Base-by-base conservation (phyloP, 2,329 filamentous ascomycete genomes). In the Fusarium concolor region DNA sequence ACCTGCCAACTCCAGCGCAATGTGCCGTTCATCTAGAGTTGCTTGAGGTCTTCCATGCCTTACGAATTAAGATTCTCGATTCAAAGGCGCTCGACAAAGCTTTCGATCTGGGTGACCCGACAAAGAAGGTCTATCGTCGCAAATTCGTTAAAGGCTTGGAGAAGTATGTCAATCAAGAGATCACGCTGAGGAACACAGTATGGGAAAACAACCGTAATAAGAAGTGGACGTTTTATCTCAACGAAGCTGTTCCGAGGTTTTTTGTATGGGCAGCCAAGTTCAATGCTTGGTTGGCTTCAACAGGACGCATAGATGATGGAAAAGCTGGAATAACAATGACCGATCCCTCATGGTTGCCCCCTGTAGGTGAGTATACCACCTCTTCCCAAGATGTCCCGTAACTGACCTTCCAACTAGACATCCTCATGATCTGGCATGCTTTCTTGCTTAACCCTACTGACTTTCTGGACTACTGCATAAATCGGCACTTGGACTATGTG, bases 11-110 rank as follows among this genome's bases (percentile, higher is more conserved):
- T n/a, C 44, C 39, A 35, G 44, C 43, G 45, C 65, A 76, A 42
- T 88, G 86, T 67, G 83, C 86, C 20, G 83, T 83, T 3, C 88
- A 90, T 75, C 79, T 90, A 12, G 87, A 89, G 72, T 78, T 90
- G 3, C 79, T 90, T 4, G 84, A 89, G 62, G 82, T 82, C 10
- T 82, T 90, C 42, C 82, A 86, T 45, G 81, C 83, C 45, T 76
- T 90, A 26, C 82, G 82, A n/a, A 50, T 62, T 6, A 62, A 43
- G 2, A 49, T 74, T 37, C 39, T 73, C 10, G 52, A 45, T 8
- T 72, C 68, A 6, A 35, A 41, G 22, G 22, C 37, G 9, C 53
- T 74, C 1, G 71, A 65, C 28, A 28, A 39, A 35, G 43, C 56
- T 3, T 71, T 72, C 38, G 61, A 56, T 6, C 44, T 65, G 46